A percentile compares a stretch with the other conserved stretches of the same genome.
Conservation (phyloP, 306 rosid genomes). For the Hylodesmum podocarpum region DNA sequence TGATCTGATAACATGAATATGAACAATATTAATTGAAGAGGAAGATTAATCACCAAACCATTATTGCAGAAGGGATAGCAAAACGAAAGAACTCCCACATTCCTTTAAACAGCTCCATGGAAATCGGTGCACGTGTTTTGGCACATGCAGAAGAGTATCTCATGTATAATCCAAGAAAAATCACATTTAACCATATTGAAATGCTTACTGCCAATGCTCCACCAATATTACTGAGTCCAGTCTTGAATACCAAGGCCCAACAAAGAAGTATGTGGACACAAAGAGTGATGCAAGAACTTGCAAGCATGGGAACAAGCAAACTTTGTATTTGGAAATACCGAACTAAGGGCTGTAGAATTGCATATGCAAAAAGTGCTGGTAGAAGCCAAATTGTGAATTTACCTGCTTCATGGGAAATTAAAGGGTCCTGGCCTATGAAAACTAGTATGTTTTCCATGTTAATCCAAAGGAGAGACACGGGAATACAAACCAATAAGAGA, state of each 20-base stretch:
- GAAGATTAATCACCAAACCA: slow-evolving; percentile 61
- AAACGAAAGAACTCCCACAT: slow-evolving; percentile 58
- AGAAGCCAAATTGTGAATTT: slow-evolving; percentile 56
- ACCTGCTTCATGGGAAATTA: slow-evolving; percentile 69
- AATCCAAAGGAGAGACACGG: slow-evolving; percentile 58
- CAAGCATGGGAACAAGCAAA: slow-evolving; percentile 60
- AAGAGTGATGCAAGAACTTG: slow-evolving; percentile 47
- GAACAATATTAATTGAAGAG: neutral
- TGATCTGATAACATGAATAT: neutral
- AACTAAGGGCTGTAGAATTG: slow-evolving; percentile 60
- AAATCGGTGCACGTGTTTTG: slow-evolving; percentile 48
- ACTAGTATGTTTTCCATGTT: slow-evolving; percentile 55
- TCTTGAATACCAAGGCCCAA: slow-evolving; percentile 76
- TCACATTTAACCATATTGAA: slow-evolving; percentile 66
- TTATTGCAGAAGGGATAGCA: slow-evolving; percentile 70
- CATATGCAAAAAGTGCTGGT: slow-evolving; percentile 73
- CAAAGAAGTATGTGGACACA: slow-evolving; percentile 59
- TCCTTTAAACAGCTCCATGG: slow-evolving; percentile 56
- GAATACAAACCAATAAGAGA: slow-evolving; percentile 53
- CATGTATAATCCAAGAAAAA: slow-evolving; percentile 55
- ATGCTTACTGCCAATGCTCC: slow-evolving; percentile 68
- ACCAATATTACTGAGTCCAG: slow-evolving; percentile 50
- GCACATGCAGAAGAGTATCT: slow-evolving; percentile 51
- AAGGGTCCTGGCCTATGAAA: slow-evolving; percentile 73
- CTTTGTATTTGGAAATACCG: slow-evolving; percentile 74